Conservation (phyloP, 2,329 filamentous ascomycete species). For the Monilinia aucupariae region DNA sequence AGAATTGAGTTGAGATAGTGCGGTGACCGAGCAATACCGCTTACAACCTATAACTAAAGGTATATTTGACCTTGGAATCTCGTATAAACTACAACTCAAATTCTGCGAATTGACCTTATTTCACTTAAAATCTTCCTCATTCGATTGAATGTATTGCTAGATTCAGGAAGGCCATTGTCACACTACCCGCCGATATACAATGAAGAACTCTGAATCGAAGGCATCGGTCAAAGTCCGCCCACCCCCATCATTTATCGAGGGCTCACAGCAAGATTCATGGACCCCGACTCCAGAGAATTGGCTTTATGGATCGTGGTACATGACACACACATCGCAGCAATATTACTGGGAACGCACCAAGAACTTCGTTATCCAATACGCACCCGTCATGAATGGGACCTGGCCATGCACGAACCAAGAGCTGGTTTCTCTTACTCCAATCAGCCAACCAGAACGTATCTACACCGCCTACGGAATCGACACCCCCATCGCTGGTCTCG, state of each 20-base stretch:
- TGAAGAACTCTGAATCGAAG: background rate
- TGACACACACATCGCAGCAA: slow-evolving; percentile 12
- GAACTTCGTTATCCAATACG: slow-evolving; percentile 11
- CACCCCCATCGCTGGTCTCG: background rate
- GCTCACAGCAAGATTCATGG: background rate
- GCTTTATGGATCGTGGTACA: slow-evolving; percentile 8
- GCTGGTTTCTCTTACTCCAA: slow-evolving; percentile 1
- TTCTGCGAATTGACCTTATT: background rate
- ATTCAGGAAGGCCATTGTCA: background rate
- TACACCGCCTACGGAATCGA: slow-evolving; percentile 14
- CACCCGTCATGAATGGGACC: slow-evolving; percentile 3
- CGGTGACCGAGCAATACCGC: too few species aligned
- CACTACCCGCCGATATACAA: background rate
- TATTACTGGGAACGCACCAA: slow-evolving; percentile 13
- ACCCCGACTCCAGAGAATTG: slow-evolving; percentile 6
- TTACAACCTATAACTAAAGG: too few species aligned
- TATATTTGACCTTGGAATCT: background rate
- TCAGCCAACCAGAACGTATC: slow-evolving; percentile 5
- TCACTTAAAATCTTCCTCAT: too few species aligned
- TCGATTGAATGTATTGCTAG: background rate
- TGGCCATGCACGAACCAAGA: slow-evolving; percentile 15
- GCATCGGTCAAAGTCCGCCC: background rate
- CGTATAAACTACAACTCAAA: background rate
- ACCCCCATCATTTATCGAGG: background rate
- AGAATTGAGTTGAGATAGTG: too few species aligned